A percentile compares a stretch with the other conserved stretches of the same genome.
phyloP scores from a whole-genome alignment of 192 early-diverging fungal genomes.

The Dimargaris xerosporica region DNA sequence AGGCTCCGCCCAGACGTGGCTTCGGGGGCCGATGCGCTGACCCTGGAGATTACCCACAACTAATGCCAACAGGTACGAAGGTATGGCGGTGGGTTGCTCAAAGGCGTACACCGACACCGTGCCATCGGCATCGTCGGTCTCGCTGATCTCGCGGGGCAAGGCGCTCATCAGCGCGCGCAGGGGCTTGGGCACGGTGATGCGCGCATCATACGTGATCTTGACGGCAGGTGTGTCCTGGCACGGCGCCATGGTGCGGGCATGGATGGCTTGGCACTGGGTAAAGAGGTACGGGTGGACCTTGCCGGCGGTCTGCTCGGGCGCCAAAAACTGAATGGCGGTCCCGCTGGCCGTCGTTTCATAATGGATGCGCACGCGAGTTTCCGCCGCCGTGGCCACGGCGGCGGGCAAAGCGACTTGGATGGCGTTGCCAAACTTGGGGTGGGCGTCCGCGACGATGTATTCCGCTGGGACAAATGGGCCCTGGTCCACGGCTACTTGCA shows the following conservation, averaged over 20 bases:
- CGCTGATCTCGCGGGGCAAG: constrained; percentile 43
- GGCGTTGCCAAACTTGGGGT: constrained; percentile 56
- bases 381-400: constrained; percentile 25
- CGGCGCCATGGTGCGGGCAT: constrained; percentile 80
- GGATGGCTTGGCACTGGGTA: constrained; percentile 93
- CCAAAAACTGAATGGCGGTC: constrained; percentile 85
- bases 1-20: constrained; percentile 94
- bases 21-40: constrained; percentile 72
- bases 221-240: constrained; percentile 77
- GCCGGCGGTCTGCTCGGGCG: constrained; percentile 84
- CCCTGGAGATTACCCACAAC: constrained; percentile 80
- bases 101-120: constrained; percentile 54
- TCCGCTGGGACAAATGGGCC: not conserved
- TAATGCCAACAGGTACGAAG: constrained; percentile 89
- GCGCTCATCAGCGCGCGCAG: constrained; percentile 93
- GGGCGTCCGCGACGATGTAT: constrained; percentile 29
- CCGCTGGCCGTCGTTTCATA: constrained; percentile 71
- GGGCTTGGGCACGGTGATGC: constrained; percentile 52
- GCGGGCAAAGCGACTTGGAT: constrained; percentile 44
- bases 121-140: constrained; percentile 26
- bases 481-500: constrained; percentile 11
- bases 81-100: constrained; percentile 76
- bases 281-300: constrained; percentile 90
- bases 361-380: constrained; percentile 41
- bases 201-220: constrained; percentile 82